Percentiles rank a stretch among this genome's conserved stretches.
Evolutionary conservation across 805 yeast species (phyloP).

Genomic region (Spathaspora hagerdaliae): DNA sequence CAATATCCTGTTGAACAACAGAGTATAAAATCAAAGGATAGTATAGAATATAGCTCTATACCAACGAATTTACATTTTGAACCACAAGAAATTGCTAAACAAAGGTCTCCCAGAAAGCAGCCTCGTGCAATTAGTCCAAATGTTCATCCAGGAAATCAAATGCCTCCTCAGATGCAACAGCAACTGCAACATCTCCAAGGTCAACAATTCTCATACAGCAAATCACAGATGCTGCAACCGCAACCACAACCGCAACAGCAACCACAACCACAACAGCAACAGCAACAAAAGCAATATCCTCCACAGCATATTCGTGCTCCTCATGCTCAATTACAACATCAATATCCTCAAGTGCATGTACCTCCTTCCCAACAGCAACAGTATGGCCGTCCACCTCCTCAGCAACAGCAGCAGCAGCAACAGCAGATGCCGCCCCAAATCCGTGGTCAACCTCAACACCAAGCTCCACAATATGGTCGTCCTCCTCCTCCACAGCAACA

Average conservation of each 20-base stretch:
- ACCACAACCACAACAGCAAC: conserved; percentile 11
- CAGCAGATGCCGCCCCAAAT: conserved; percentile 3
- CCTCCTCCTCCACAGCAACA: conserved; percentile 1
- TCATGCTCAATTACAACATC: too few species aligned
- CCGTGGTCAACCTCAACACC: conserved; percentile 12
- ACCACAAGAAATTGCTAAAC: too few species aligned
- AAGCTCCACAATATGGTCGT: conserved; percentile 8
- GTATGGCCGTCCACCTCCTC: conserved; percentile 7
- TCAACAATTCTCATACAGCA: neutral
- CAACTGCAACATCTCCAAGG: conserved; percentile 1
- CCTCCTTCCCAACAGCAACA: conserved; percentile 12
- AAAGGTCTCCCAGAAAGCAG: too few species aligned
- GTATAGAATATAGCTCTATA: too few species aligned
- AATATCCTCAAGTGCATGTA: too few species aligned
- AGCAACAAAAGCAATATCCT: neutral
- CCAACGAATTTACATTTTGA: too few species aligned
- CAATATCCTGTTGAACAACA: conserved; percentile 6
- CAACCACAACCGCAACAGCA: conserved; percentile 7
- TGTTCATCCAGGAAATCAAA: conserved; percentile 9
- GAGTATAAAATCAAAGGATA: neutral
- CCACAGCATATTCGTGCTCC: too few species aligned
- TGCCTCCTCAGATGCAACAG: conserved; percentile 11
- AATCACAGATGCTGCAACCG: conserved; percentile 11
- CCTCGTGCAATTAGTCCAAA: neutral
- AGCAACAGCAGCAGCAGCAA: conserved; percentile 5